Conservation (phyloP, 306 rosid species). For the Rubus idaeus region DNA sequence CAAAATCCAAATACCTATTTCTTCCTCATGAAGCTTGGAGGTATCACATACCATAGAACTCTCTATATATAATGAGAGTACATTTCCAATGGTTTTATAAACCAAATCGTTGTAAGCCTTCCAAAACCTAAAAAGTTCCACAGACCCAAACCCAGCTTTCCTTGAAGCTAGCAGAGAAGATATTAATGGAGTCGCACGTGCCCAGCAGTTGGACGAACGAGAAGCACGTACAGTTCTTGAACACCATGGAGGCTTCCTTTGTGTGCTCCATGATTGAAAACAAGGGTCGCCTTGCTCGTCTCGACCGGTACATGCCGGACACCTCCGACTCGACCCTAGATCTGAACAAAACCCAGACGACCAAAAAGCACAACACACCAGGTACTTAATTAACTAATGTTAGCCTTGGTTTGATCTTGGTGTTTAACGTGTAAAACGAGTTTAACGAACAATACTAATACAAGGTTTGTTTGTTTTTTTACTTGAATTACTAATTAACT, state of each 20-base stretch:
- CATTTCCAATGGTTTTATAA: not conserved
- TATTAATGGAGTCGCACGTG: conserved; percentile 19
- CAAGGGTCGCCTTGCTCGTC: conserved; percentile 32
- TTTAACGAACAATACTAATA: not conserved
- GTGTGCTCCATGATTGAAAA: conserved; percentile 61
- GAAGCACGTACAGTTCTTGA: conserved; percentile 67
- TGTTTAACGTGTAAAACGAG: too few relatives aligned
- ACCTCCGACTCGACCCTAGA: conserved; percentile 69
- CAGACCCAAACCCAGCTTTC: not conserved
- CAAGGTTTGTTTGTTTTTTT: too few relatives aligned
- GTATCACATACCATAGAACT: not conserved
- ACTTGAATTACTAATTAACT: not conserved
- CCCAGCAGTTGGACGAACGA: conserved; percentile 66
- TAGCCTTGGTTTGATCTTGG: not conserved
- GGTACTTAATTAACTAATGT: not conserved
- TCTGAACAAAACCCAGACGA: conserved; percentile 30
- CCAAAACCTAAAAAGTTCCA: not conserved
- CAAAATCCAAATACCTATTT: not conserved
- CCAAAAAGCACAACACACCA: conserved; percentile 14
- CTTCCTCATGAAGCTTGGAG: not conserved
- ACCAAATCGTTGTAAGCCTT: not conserved
- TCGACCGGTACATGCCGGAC: conserved; percentile 64
- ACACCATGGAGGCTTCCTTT: conserved; percentile 77
- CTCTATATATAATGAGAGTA: not conserved
- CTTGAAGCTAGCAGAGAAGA: not conserved